phyloP scores from a whole-genome alignment of 2,329 filamentous ascomycete species.

The Scorias spongiosa region DNA sequence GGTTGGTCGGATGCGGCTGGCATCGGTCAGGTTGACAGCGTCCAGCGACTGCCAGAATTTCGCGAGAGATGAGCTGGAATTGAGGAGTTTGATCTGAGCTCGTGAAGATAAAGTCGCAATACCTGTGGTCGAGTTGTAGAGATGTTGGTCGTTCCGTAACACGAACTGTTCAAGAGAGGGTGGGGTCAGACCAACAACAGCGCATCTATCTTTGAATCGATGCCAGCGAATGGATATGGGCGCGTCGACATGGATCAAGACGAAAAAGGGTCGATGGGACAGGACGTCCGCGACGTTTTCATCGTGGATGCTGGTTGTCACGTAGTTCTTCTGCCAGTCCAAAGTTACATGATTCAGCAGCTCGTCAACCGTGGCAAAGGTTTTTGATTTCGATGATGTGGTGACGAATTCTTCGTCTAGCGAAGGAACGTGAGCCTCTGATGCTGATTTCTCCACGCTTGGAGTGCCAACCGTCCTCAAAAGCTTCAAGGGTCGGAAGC shows the following conservation, averaged over 20 bases:
- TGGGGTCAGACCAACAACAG: conserved; percentile 17
- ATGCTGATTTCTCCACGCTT: conserved; percentile 27
- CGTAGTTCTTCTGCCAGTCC: conserved; percentile 69
- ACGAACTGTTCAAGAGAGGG: conserved; percentile 45
- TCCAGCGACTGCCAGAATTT: conserved; percentile 59
- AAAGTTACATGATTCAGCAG: conserved; percentile 77
- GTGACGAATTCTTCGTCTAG: conserved; percentile 2
- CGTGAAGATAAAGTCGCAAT: conserved; percentile 65
- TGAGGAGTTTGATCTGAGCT: conserved; percentile 73
- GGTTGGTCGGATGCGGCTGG: conserved; percentile 65
- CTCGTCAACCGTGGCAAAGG: conserved; percentile 47
- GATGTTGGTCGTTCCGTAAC: conserved; percentile 52
- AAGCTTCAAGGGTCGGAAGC: conserved; percentile 61
- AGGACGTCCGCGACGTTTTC: conserved; percentile 61
- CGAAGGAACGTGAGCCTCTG: conserved; percentile 21
- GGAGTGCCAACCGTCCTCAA: conserved; percentile 23
- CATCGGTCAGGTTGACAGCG: conserved; percentile 60
- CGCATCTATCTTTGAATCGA: conserved; percentile 51
- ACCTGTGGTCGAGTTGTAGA: conserved; percentile 52
- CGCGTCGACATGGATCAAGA: conserved; percentile 82
- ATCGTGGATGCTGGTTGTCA: conserved; percentile 69
- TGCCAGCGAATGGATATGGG: conserved; percentile 73
- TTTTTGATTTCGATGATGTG: conserved; percentile 12
- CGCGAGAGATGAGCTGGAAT: conserved; percentile 58
- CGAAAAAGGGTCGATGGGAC: conserved; percentile 72